phyloP scores from a whole-genome alignment of 2,329 filamentous ascomycete species.

The Paraconiothyrium brasiliense region DNA sequence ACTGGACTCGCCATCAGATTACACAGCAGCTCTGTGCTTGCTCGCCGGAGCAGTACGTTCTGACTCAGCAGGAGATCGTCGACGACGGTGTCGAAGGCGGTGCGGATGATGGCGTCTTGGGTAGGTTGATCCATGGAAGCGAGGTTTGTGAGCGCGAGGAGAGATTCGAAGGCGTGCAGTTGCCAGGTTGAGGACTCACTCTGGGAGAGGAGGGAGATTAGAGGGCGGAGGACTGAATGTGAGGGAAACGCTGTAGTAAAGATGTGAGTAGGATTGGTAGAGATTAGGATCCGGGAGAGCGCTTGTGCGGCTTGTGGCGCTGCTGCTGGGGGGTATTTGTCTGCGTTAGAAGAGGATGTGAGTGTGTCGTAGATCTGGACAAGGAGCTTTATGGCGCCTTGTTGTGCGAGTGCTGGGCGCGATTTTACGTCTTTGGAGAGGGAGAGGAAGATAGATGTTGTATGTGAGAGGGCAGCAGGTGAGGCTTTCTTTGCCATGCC shows the following conservation, averaged over 20 bases:
- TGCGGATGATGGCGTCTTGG: constrained; percentile 74
- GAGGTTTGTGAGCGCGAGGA: constrained; percentile 93
- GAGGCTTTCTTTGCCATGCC: constrained; percentile 78
- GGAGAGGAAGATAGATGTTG: constrained; percentile 79
- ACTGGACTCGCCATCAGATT: constrained; percentile 80
- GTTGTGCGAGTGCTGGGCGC: constrained; percentile 84
- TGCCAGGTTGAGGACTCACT: constrained; percentile 70
- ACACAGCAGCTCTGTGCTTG: constrained; percentile 87
- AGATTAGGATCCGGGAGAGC: constrained; percentile 85
- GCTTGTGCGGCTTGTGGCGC: constrained; percentile 76
- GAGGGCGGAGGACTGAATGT: constrained; percentile 81
- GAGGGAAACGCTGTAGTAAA: constrained; percentile 80
- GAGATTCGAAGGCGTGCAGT: constrained; percentile 86
- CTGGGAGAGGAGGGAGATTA: constrained; percentile 76
- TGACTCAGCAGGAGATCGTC: constrained; percentile 84
- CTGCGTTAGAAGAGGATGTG: constrained; percentile 28
- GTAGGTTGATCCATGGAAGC: constrained; percentile 75
- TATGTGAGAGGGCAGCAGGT: constrained; percentile 73
- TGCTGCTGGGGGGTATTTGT: constrained; percentile 46
- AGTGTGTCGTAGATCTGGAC: constrained; percentile 75
- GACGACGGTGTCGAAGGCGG: constrained; percentile 73
- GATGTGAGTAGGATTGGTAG: constrained; percentile 82
- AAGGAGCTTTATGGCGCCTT: constrained; percentile 89
- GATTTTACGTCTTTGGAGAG: constrained; percentile 78
- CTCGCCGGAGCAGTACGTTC: constrained; percentile 80